Conservation (phyloP, 352 stramenopile genomes). For the Globisporangium iwayamae region DNA sequence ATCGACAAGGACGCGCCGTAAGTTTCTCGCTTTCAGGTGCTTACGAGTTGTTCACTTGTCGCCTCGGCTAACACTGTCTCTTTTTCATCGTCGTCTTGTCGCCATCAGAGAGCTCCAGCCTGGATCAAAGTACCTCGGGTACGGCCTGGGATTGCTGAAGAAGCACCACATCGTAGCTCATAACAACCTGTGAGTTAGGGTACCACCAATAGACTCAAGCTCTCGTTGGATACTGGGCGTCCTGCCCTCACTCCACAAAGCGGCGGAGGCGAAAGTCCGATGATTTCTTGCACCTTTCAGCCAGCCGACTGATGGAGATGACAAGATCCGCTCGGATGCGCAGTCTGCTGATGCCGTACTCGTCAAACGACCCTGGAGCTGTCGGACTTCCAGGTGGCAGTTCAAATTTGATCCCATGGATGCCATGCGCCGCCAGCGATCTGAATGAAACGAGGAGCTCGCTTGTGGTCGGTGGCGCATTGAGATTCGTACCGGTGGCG, state of each 20-base stretch:
- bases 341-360: conserved; percentile 50
- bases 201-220: background rate
- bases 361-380: conserved; percentile 16
- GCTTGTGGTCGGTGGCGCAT: background rate
- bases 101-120: conserved; percentile 34
- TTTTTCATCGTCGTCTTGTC: background rate
- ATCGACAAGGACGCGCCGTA: conserved; percentile 15
- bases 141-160: conserved; percentile 75
- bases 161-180: conserved; percentile 56
- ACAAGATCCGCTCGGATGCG: conserved; percentile 50
- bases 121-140: conserved; percentile 73
- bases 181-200: conserved; percentile 25
- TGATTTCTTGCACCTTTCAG: conserved; percentile 33
- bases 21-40: background rate
- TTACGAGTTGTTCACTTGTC: background rate
- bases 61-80: background rate
- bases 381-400: background rate
- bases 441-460: conserved; percentile 15
- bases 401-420: conserved; percentile 15
- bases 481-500: too few relatives aligned
- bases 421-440: background rate
- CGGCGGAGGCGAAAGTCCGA: conserved; percentile 19
- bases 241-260: conserved; percentile 7
- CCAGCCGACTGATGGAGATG: conserved; percentile 38
- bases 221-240: background rate